A percentile compares a stretch with the other conserved stretches of the same genome.
Conservation (phyloP, 1,284 basidiomycete genomes). For the Rhodotorula sp. region DNA sequence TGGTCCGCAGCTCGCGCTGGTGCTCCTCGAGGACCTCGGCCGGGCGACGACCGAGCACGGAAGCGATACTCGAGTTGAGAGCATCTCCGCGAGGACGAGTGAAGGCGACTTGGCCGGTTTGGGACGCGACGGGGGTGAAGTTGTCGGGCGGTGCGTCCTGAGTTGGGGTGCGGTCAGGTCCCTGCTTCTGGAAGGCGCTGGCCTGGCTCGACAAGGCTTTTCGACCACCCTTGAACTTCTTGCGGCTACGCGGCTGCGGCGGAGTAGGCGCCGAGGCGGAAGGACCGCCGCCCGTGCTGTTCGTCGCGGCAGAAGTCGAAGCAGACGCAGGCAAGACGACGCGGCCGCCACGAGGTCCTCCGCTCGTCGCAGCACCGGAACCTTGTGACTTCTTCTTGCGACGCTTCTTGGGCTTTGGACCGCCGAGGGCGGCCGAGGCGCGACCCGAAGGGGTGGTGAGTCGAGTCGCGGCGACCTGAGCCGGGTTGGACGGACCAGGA, state of each 20-base stretch:
- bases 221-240: background rate
- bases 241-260: background rate
- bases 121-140: background rate
- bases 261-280: background rate
- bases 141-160: background rate
- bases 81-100: constrained; percentile 1
- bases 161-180: background rate
- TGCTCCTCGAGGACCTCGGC: constrained; percentile 4
- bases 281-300: background rate
- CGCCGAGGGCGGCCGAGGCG: background rate
- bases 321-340: background rate
- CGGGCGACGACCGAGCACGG: background rate
- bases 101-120: background rate
- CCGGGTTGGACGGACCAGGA: background rate
- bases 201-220: background rate
- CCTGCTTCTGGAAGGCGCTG: background rate
- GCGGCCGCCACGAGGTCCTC: background rate
- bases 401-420: background rate
- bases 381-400: background rate
- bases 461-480: background rate
- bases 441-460: background rate
- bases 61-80: constrained; percentile 1
- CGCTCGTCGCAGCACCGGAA: background rate
- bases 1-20: constrained; percentile 11
- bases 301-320: background rate